Evolutionary conservation across 2,329 filamentous ascomycete species (phyloP), one percentile per base, ranked within the genome.

Genomic region (Penicillium fuscoglaucum): DNA sequence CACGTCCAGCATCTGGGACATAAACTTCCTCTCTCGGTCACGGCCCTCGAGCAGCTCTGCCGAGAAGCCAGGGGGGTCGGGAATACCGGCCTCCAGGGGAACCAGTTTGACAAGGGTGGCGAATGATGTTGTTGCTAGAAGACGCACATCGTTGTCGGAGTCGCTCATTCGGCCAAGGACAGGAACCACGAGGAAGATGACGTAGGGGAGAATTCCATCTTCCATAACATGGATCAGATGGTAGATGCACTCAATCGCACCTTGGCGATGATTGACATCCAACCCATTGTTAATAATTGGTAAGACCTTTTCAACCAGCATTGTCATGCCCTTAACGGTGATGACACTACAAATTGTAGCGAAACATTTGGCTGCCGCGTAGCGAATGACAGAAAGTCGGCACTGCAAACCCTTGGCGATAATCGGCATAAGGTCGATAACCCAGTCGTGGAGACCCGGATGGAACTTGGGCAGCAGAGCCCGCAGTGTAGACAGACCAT

Each of bases 151-250:
- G 63, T 96, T 93, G 72, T 99, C 93, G 0, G 93, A 96, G 74
- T 99, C 95, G 72, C 95, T 98, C 95, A 99, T 99, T 45, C 95
- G 88, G 54, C 95, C 95, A 51, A 99, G 83, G 4, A 99, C 95
- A 15, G 95, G 95, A 13, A 98, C 96, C 59, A 99, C 96, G 64
- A 99, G 85, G 85, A 99, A 99, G 69, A 99, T 97, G 62, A 99
- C 95, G 70, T 99, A 99, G 3, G 96, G 95, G 31, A 99, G 78
- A 57, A 99, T 99, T 39, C 86, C 85, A 72, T 98, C 95, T 61
- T 96, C 95, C 95, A 99, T 99, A 52, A 97, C 93, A 60, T 96
- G 91, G 63, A 99, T 99, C 59, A 99, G 81, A 75, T 99, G 95
- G 72, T 99, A 99, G 59, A 99, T 90, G 67, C 87, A 91, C 76